A percentile compares a stretch with the other conserved stretches of the same genome.
Conservation (phyloP, 768 basidiomycete genomes). For the Lentinus brumalis region DNA sequence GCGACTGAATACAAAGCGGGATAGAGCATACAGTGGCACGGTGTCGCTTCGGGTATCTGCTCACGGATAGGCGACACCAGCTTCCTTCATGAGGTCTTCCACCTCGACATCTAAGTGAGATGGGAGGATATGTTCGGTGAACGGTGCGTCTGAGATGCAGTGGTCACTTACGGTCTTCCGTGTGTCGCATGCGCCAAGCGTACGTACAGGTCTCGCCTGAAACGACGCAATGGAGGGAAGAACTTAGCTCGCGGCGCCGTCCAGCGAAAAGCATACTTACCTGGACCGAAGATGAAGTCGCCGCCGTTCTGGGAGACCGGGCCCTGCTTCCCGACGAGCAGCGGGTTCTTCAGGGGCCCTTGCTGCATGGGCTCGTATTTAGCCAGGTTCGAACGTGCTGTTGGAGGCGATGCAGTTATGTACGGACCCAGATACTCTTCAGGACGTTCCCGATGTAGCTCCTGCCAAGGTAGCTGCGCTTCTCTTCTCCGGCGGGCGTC, state of each 20-base stretch:
- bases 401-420: neutral
- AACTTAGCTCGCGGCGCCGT: neutral
- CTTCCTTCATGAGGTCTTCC: slow-evolving; percentile 47
- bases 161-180: slow-evolving; percentile 49
- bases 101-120: slow-evolving; percentile 48
- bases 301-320: slow-evolving; percentile 64
- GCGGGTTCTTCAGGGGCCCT: slow-evolving; percentile 40
- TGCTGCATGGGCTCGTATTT: slow-evolving; percentile 3
- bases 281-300: slow-evolving; percentile 63
- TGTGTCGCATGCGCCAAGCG: slow-evolving; percentile 60
- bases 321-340: slow-evolving; percentile 60
- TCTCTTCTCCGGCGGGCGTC: slow-evolving; percentile 48
- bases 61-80: slow-evolving; percentile 38
- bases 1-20: neutral
- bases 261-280: slow-evolving; percentile 32
- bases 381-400: neutral
- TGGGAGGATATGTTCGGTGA: neutral
- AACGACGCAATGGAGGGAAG: neutral
- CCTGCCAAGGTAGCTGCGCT: slow-evolving; percentile 46
- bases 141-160: no score
- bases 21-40: neutral
- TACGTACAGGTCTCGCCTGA: slow-evolving; percentile 50
- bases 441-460: slow-evolving; percentile 35
- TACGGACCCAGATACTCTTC: slow-evolving; percentile 49
- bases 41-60: neutral